phyloP scores from a whole-genome alignment of 75 land plant species.

The Adiantum capillusveneris region DNA sequence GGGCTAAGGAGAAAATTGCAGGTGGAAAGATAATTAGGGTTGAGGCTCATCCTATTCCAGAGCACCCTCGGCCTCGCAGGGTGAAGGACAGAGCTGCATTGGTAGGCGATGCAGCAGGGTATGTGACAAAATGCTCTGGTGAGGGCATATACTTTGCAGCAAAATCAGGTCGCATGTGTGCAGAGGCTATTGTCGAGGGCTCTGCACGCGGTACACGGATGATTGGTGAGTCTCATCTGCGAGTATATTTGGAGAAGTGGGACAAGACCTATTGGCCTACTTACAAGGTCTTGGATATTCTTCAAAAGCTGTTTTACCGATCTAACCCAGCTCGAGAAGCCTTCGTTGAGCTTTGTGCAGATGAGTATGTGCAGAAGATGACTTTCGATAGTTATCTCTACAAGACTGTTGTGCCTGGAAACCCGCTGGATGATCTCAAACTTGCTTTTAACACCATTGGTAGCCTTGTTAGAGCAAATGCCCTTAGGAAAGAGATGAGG shows the following conservation, averaged over 20 bases:
- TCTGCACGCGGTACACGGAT: conserved; percentile 63
- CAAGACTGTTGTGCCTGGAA: conserved; percentile 92
- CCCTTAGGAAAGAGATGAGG: conserved; percentile 67
- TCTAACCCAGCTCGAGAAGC: conserved; percentile 95
- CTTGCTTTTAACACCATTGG: conserved; percentile 90
- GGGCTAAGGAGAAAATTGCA: conserved; percentile 73
- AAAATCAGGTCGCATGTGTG: conserved; percentile 92
- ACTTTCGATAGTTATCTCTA: conserved; percentile 94
- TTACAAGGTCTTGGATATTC: conserved; percentile 85
- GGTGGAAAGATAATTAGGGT: conserved; percentile 70
- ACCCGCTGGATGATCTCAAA: conserved; percentile 87
- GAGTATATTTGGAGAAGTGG: conserved; percentile 77
- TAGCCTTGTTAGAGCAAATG: conserved; percentile 82
- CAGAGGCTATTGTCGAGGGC: conserved; percentile 82
- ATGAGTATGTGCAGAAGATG: conserved; percentile 98
- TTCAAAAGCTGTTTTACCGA: conserved; percentile 94
- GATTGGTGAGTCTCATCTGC: conserved; percentile 57
- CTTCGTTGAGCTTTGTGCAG: conserved; percentile 96
- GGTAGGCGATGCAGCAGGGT: conserved; percentile 97
- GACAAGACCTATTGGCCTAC: conserved; percentile 91
- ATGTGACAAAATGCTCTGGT: conserved; percentile 89
- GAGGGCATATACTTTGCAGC: conserved; percentile 98
- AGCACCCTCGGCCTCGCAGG: conserved; percentile 81
- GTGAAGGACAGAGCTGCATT: conserved; percentile 67
- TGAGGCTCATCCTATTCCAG: conserved; percentile 97